phyloP scores from a whole-genome alignment of 805 yeast species.

The Metschnikowia corniflorae region DNA sequence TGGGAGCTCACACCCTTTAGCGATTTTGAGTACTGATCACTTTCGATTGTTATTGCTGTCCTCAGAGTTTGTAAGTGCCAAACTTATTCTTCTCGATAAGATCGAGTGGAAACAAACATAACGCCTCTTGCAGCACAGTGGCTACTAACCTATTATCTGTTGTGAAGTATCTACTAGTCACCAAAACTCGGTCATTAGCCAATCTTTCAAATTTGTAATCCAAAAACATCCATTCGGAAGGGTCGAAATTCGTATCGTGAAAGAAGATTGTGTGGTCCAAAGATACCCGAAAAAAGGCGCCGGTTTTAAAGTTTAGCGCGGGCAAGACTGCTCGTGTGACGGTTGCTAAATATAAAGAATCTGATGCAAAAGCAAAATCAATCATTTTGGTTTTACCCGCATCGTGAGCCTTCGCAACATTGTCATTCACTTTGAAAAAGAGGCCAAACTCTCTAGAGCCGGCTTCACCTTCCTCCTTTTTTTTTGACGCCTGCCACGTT shows the following conservation, averaged over 20 bases:
- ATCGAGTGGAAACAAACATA: conserved; percentile 18
- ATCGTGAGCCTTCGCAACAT: conserved; percentile 22
- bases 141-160: conserved; percentile 29
- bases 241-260: conserved; percentile 36
- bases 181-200: conserved; percentile 34
- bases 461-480: conserved; percentile 16
- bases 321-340: conserved; percentile 22
- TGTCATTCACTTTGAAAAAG: conserved; percentile 30
- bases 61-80: conserved; percentile 17
- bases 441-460: conserved; percentile 25
- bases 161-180: conserved; percentile 25
- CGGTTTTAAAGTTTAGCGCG: conserved; percentile 11
- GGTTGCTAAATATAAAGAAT: conserved; percentile 30
- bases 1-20: no score
- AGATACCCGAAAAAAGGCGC: conserved; percentile 33
- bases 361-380: conserved; percentile 27
- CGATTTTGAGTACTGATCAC: no score
- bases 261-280: conserved; percentile 35
- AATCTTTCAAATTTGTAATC: conserved; percentile 31
- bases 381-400: conserved; percentile 18
- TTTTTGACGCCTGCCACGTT: conserved; percentile 10
- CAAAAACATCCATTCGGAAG: conserved; percentile 34
- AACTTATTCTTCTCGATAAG: conserved; percentile 8
- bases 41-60: no score
- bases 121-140: conserved; percentile 33